A percentile compares a stretch with the other conserved stretches of the same genome.
These are phyloP conservation scores for Neofusicoccum cordaticola DNA, from an alignment of 2,329 filamentous ascomycete species.

Conservation along the genomic window DNA sequence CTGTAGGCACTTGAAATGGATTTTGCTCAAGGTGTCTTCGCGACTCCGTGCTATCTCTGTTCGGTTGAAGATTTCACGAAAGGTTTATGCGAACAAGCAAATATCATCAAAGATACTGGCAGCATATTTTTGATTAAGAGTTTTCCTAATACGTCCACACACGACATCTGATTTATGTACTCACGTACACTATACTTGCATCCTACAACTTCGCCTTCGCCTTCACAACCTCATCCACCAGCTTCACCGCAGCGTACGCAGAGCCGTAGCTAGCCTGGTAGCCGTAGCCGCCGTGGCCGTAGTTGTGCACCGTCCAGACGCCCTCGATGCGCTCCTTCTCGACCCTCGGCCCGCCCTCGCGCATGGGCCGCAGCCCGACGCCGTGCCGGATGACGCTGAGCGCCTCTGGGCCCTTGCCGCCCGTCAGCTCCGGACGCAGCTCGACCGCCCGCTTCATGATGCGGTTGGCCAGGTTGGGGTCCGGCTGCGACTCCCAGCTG, in stretches of 20 bases:
- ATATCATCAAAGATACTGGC: no score
- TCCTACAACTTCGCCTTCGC: conserved; percentile 28
- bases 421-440: conserved; percentile 62
- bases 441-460: conserved; percentile 79
- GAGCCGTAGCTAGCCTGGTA: conserved; percentile 53
- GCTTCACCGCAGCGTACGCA: conserved; percentile 39
- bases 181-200: background rate
- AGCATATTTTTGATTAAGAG: no score
- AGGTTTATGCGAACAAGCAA: no score
- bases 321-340: conserved; percentile 65
- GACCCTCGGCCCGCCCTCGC: conserved; percentile 70
- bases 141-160: no score
- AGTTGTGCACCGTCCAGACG: conserved; percentile 66
- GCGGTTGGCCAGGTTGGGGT: conserved; percentile 73
- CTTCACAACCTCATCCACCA: conserved; percentile 32
- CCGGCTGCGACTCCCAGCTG: conserved; percentile 75
- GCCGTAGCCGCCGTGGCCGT: conserved; percentile 77
- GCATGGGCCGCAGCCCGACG: conserved; percentile 75
- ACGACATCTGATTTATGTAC: background rate
- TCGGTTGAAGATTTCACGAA: no score
- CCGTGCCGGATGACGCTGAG: conserved; percentile 76
- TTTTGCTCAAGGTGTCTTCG: no score
- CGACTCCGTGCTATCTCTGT: no score
- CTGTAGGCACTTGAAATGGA: no score
- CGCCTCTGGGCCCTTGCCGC: conserved; percentile 66